phyloP scores from a whole-genome alignment of 208 protist species.

The Leishmania mexicana region DNA sequence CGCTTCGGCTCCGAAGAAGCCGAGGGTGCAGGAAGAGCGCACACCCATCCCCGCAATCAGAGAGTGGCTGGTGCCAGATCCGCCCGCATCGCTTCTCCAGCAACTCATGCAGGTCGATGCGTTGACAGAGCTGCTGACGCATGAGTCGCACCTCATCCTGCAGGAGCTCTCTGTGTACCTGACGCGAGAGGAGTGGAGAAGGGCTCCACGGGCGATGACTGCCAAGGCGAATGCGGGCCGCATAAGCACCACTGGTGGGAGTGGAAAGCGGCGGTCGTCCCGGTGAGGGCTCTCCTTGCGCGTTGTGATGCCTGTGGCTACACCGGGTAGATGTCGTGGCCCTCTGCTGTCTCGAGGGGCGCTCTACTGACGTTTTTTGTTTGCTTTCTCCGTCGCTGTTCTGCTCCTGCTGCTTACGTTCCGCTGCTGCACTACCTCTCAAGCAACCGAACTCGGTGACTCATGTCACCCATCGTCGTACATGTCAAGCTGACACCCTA shows the following conservation, averaged over 20 bases:
- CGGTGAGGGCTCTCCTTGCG: neutral
- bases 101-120: slow-evolving; percentile 16
- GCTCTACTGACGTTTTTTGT: slow-evolving; percentile 2
- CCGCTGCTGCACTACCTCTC: neutral
- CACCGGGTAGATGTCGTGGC: neutral
- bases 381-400: neutral
- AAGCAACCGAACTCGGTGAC: neutral
- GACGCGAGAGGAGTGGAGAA: slow-evolving; percentile 9
- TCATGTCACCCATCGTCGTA: neutral
- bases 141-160: slow-evolving; percentile 19
- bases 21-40: neutral
- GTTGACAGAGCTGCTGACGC: slow-evolving; percentile 27
- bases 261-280: slow-evolving; percentile 4
- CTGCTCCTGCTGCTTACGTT: neutral
- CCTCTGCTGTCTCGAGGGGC: neutral
- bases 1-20: neutral
- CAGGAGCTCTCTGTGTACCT: slow-evolving; percentile 20
- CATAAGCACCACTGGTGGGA: no score
- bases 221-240: neutral
- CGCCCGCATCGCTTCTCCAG: slow-evolving; percentile 19
- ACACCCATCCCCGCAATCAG: neutral
- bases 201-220: neutral
- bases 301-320: neutral
- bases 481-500: neutral
- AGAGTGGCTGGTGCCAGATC: slow-evolving; percentile 34